phyloP scores from a whole-genome alignment of 345 rosid genomes.

The Lenwebbia sp. region DNA sequence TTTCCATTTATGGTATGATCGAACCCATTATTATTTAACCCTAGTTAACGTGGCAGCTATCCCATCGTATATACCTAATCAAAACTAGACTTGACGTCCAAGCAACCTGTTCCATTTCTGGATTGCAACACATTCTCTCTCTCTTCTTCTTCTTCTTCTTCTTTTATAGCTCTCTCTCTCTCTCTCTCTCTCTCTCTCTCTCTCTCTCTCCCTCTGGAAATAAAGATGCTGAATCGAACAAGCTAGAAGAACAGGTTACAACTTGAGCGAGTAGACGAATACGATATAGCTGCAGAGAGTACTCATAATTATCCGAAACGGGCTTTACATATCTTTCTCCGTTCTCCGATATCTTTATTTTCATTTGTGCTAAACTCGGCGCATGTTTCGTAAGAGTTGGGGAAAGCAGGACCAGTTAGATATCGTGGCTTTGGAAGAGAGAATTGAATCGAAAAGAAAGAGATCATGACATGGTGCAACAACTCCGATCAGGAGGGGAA shows the following conservation, averaged over 20 bases:
- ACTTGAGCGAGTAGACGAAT: background rate
- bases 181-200: background rate
- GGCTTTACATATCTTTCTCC: background rate
- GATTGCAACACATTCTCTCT: background rate
- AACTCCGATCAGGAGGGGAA: background rate
- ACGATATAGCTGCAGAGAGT: background rate
- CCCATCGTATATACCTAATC: constrained; percentile 29
- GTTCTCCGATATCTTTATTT: background rate
- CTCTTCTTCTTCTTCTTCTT: background rate
- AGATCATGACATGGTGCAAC: background rate
- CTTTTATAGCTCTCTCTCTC: background rate
- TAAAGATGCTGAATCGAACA: background rate
- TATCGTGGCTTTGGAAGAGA: background rate
- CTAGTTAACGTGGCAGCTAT: background rate
- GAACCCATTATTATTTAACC: constrained; percentile 9
- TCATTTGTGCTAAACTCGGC: background rate
- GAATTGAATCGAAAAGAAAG: background rate
- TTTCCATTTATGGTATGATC: background rate
- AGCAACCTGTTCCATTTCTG: constrained; percentile 28
- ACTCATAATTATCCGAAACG: background rate
- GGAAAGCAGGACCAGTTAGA: background rate
- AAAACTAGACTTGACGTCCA: constrained; percentile 67
- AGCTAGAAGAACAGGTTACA: background rate
- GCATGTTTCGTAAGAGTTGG: background rate
- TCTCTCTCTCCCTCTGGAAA: background rate